Evolutionary conservation across 805 yeast genomes (phyloP), one percentile per base, ranked within the genome.

Genomic region (Ogataea saltuana): DNA sequence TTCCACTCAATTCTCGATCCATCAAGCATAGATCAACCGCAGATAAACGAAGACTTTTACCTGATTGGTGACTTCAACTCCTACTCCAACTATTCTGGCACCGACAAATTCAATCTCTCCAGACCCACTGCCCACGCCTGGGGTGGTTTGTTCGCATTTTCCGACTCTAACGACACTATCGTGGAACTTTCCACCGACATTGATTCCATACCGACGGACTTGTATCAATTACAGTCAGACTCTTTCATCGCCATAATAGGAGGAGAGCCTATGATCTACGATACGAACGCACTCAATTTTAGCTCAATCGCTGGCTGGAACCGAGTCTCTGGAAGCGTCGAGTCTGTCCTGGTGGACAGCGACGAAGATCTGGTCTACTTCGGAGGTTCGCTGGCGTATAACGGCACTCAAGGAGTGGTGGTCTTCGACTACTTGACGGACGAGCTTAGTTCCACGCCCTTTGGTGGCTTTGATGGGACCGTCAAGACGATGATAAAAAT

Each of bases 361-460:
- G 71, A 69, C 33, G 60, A 65, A 25, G 64, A 74, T 17, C 43
- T 77, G 17, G 73, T 88, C 0, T 88, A 86, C 56, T 74, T 87
- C 37, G 99, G 97, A 8, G 99, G 99, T 16, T 72, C 77, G 46
- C 78, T 91, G 51, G 60, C 71, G 5, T 81, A 70, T 59, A 48
- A 61, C 43, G 61, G 67, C 34, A 70, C 81, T 6, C 56, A 70
- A 51, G 84, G 88, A 39, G 85, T 78, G 0, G 81, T 85, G 8
- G 64, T 80, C 4, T 91, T 87, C 72, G 74, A 87, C 62, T 56
- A 67, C 12, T 50, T 73, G 0, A 52, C 73, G 3, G 53, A 70
- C 16, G 23, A 62, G 2, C 63, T 86, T 29, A 39, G 56, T 2
- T 58, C 73, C 7, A 68, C 87, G 3, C 83, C 85, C 0, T 93